Evolutionary conservation across 495 filamentous ascomycete species (phyloP).

Genomic region (Podospora anserina): DNA sequence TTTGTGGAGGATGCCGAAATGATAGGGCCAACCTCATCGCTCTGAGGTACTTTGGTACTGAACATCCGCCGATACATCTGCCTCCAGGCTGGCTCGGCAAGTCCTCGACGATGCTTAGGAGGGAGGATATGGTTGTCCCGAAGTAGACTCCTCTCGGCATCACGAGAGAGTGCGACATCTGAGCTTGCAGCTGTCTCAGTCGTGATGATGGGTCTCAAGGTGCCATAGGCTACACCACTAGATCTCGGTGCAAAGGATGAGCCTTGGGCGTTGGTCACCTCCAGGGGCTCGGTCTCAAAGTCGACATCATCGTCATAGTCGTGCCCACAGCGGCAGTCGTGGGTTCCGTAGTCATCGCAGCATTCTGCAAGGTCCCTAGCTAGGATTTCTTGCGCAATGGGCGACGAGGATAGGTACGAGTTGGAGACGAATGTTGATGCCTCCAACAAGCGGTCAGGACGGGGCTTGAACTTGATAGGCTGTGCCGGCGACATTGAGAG

Average conservation of each 20-base stretch:
- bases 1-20: conserved; percentile 18
- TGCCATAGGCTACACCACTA: conserved; percentile 60
- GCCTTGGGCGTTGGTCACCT: conserved; percentile 39
- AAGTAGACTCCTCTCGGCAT: conserved; percentile 71
- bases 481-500: conserved; percentile 16
- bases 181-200: conserved; percentile 52
- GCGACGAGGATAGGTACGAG: conserved; percentile 38
- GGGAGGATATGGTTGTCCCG: conserved; percentile 73
- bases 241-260: conserved; percentile 65
- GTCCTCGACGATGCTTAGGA: conserved; percentile 51
- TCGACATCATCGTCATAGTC: conserved; percentile 7
- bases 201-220: conserved; percentile 43
- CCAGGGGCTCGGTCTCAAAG: conserved; percentile 40
- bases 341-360: conserved; percentile 44
- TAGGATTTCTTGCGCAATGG: conserved; percentile 65
- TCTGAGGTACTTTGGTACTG: conserved; percentile 51
- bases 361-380: conserved; percentile 63
- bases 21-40: conserved; percentile 52
- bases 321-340: conserved; percentile 23
- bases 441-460: conserved; percentile 14
- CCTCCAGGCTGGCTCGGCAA: conserved; percentile 17
- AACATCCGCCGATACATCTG: conserved; percentile 42
- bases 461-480: conserved; percentile 15
- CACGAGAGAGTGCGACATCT: conserved; percentile 51
- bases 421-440: conserved; percentile 42